These are phyloP conservation scores for Spirogloea muscicola DNA, from an alignment of 139 green algal species.

Conservation along the genomic window DNA sequence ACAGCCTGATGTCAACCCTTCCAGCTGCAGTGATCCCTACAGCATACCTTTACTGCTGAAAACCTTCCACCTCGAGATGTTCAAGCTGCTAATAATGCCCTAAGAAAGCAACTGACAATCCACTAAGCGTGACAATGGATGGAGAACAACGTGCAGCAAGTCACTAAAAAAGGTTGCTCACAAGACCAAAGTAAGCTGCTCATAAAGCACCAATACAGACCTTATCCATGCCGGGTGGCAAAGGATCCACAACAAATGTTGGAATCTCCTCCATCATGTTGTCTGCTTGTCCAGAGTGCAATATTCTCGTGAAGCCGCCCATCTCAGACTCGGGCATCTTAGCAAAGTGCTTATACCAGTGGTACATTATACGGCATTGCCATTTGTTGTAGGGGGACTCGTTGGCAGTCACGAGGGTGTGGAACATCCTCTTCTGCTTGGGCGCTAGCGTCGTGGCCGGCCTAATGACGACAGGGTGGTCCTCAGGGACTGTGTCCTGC, in stretches of 20 bases:
- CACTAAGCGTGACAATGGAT: too few relatives aligned
- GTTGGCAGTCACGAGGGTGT: conserved; percentile 49
- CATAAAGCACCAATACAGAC: too few relatives aligned
- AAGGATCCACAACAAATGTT: conserved; percentile 80
- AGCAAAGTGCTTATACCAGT: conserved; percentile 48
- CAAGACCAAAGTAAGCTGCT: too few relatives aligned
- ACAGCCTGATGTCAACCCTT: too few relatives aligned
- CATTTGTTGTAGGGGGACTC: conserved; percentile 55
- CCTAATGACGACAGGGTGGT: background rate
- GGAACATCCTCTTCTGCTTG: conserved; percentile 44
- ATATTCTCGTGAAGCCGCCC: conserved; percentile 89
- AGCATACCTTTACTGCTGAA: too few relatives aligned
- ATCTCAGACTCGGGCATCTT: conserved; percentile 76
- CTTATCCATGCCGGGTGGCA: conserved; percentile 56
- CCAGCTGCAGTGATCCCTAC: too few relatives aligned
- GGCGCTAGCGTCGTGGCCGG: background rate
- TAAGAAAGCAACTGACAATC: too few relatives aligned
- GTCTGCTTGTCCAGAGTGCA: conserved; percentile 83
- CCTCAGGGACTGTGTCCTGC: too few relatives aligned
- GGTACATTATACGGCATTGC: conserved; percentile 66
- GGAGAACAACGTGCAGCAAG: too few relatives aligned
- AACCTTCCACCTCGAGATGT: too few relatives aligned
- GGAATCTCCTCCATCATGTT: conserved; percentile 95
- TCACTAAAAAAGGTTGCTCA: too few relatives aligned
- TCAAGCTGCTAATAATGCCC: too few relatives aligned